Base-by-base conservation (phyloP, 805 yeast genomes). In the Dipodascus albidus region DNA sequence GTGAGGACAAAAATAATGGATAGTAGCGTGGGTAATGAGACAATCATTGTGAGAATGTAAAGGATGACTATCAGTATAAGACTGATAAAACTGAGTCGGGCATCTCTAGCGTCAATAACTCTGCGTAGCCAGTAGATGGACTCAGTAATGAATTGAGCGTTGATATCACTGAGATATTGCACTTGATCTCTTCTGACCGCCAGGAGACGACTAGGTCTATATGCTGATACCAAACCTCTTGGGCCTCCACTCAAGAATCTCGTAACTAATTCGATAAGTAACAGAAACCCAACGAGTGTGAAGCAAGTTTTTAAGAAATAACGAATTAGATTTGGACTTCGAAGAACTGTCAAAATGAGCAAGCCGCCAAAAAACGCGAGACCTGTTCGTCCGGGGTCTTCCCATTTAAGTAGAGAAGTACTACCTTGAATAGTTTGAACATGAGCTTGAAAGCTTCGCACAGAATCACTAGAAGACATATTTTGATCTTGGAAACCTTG, bases 221-320 rank as follows among this genome's bases (percentile, higher is more conserved):
- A 81, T 62, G 82, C 79, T 57, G 89, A 78, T 56, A 91, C 83
- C 58, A 90, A 75, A 19, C 97, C 96, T 51, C 70, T 70, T 53
- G 57, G 50, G 64, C 76, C 74, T 59, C 96, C 96, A 50, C 86
- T 76, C 59, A 84, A 70, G 47, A 80, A 62, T 65, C 84, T 84
- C 57, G 95, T 85, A 54, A 76, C 74, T 64, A 82, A 85, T 73
- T 90, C 97, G 53, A 83, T 85, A 54, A 78, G 74, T 52, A 89
- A 93, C 50, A 91, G 77, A 24, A 77, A 59, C 52, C 77, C 71
- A 57, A 89, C 74, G 23, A 77, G 80, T 57, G 81, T 69, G 66
- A 81, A 80, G 53, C 80, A 70, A 49, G 83, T 53, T 44, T 63
- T 58, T 57, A 68, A 57, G 23, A 59, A 58, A 38, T 60, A 53